Evolutionary conservation across 1,284 basidiomycete species (phyloP), one percentile per base, ranked within the genome.

Genomic region (Cutaneotrichosporon sp.): DNA sequence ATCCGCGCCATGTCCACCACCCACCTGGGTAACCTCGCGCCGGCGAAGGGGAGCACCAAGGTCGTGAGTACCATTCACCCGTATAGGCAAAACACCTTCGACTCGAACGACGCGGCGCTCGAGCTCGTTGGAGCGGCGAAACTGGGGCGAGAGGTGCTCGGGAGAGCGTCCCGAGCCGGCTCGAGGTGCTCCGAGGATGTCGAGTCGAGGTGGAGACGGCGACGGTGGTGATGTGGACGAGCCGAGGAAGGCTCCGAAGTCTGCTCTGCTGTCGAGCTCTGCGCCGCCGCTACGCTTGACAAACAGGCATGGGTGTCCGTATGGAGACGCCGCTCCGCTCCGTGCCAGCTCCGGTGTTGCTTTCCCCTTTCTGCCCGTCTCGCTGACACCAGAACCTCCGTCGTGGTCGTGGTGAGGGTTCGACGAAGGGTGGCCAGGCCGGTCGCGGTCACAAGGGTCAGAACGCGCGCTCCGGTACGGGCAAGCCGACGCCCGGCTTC

Each of bases 401-500:
- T 74, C 85, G 95, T 45, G 95, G 95, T 78, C 85, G 95, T 75
- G 95, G 95, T 77, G 89, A 91, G 79, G 90, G 90, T 22, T 94
- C 92, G 1, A 90, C 89, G 31, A 86, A 91, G 68, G 95, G 95
- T 71, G 89, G 92, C 61, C 97, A 94, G 0, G 88, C 94, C 4
- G 93, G 93, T 65, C 86, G 92, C 59, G 95, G 95, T 81, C 87
- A 92, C 80, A 99, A 99, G 75, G 95, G 95, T 72, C 94, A 97
- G 79, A 95, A 95, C 64, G 89, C 95, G 47, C 87, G 95, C 60
- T 87, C 91, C 22, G 95, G 95, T 6, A 89, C 91, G 70, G 91
- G 93, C n/a, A 91, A 87, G 72, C 87, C 92, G 27, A 87, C 85
- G 67, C 83, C 87, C 31, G 87, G 89, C 7, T 99, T 98, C 69